Conservation (phyloP, 2,329 filamentous ascomycete species). For the Coniochaeta ligniaria region DNA sequence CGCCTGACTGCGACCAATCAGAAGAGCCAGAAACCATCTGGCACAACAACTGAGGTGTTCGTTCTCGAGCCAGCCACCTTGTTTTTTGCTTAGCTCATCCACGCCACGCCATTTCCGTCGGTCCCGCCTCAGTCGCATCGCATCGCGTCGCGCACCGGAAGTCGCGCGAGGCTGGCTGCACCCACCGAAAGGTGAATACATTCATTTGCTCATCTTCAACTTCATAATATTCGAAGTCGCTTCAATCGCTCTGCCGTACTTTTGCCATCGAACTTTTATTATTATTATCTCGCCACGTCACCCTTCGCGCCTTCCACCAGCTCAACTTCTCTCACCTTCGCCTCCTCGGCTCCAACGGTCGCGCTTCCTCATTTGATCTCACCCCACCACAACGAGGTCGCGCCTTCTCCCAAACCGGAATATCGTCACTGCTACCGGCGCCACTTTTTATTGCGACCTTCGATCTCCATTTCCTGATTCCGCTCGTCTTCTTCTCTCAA, state of each 20-base stretch:
- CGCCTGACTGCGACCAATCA: background rate
- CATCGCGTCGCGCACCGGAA: background rate
- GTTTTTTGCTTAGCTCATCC: background rate
- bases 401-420: background rate
- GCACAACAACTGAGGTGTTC: background rate
- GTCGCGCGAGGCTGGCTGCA: background rate
- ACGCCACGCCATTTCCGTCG: background rate
- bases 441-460: conserved; percentile 1
- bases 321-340: background rate
- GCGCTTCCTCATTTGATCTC: background rate
- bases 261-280: conserved; percentile 18
- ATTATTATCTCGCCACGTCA: background rate
- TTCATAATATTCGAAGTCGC: background rate
- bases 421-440: background rate
- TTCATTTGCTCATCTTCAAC: background rate
- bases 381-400: background rate
- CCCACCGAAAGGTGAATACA: background rate
- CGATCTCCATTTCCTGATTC: background rate
- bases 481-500: background rate
- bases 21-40: background rate
- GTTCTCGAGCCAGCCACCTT: background rate
- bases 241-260: background rate
- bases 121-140: background rate
- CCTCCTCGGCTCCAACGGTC: background rate
- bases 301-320: background rate